Conservation (phyloP, 108 stramenopile genomes). For the Cyclostephanos tholiformis region DNA sequence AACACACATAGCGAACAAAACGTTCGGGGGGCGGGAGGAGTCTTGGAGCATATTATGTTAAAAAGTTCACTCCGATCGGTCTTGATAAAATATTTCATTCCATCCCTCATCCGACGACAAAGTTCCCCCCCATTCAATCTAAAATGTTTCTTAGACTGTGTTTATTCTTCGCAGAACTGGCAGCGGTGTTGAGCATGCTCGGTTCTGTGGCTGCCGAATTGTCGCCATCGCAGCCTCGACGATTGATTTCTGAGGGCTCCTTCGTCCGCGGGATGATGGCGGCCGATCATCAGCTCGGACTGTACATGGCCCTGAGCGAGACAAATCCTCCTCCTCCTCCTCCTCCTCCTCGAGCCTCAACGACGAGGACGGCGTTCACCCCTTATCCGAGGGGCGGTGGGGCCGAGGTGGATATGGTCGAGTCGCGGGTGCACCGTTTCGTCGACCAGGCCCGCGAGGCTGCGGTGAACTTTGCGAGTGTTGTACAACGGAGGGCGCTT, state of each 20-base stretch:
- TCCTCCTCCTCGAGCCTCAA: slow-evolving; percentile 2
- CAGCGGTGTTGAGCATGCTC: slow-evolving; percentile 5
- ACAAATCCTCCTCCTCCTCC: slow-evolving; percentile 10
- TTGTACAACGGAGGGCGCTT: slow-evolving; percentile 15
- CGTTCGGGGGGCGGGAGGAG: too few species aligned
- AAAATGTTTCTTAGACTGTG: neutral
- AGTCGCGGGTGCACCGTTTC: slow-evolving; percentile 1
- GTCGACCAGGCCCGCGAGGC: slow-evolving; percentile 19
- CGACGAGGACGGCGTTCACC: neutral
- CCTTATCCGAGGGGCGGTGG: neutral
- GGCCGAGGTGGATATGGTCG: neutral
- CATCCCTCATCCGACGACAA: too few species aligned
- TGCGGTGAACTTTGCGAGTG: slow-evolving; percentile 17
- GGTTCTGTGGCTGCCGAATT: neutral
- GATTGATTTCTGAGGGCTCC: slow-evolving; percentile 19
- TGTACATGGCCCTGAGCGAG: slow-evolving; percentile 38
- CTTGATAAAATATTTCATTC: too few species aligned
- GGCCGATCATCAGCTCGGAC: slow-evolving; percentile 40
- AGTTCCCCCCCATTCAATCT: too few species aligned
- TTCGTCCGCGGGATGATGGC: slow-evolving; percentile 50
- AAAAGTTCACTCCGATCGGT: too few species aligned
- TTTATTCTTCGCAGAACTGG: neutral
- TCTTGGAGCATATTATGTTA: too few species aligned
- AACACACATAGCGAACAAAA: too few species aligned
- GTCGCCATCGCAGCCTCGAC: slow-evolving; percentile 1